Evolutionary conservation across 768 basidiomycete species (phyloP), one percentile per base, ranked within the genome.

Genomic region (Amanita subjunquillea): DNA sequence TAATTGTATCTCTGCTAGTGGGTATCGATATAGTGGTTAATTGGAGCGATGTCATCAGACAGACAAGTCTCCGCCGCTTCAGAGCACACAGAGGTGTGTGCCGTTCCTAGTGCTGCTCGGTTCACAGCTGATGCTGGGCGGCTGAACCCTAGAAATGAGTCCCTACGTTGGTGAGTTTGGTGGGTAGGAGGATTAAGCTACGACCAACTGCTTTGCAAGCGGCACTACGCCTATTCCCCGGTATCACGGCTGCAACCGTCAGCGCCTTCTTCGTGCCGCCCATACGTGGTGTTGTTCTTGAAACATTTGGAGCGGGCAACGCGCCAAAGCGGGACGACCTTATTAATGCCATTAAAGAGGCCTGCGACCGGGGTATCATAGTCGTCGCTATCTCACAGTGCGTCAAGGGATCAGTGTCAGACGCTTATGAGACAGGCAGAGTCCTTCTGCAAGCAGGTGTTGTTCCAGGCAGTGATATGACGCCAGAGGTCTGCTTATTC

Each of bases 331-430:
- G 88, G 10, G 54, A 74, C 45, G 91, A 92, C 57, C 68, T 96
- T 17, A 76, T 88, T 62, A 65, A 75, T n/a, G 84, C 81, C 0
- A 72, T 96, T 53, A 82, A 81, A 57, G 83, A 87, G 52, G 91
- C 93, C 2, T 89, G 87, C 56, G 79, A 85, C 52, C 78, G 85
- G 1, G 91, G 89, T 8, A 77, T 94, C 2, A 80, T 95, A 49
- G 79, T 97, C 45, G 91, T 97, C 37, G 90, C 92, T 9, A 92
- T 96, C 47, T 84, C 91, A 0, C 94, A 97, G 61, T 96, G 94
- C 62, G 62, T 81, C 13, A 91, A 85, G 63, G 94, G 94, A 6
- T 76, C 85, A 3, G 93, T 97, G 7, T 86, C 85, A 7, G 82
- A 86, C 59, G 82, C 84, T 13, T 94, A 94, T 58, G 83, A 87